phyloP scores from a whole-genome alignment of 192 early-diverging fungal genomes.

The Podila minutissima region DNA sequence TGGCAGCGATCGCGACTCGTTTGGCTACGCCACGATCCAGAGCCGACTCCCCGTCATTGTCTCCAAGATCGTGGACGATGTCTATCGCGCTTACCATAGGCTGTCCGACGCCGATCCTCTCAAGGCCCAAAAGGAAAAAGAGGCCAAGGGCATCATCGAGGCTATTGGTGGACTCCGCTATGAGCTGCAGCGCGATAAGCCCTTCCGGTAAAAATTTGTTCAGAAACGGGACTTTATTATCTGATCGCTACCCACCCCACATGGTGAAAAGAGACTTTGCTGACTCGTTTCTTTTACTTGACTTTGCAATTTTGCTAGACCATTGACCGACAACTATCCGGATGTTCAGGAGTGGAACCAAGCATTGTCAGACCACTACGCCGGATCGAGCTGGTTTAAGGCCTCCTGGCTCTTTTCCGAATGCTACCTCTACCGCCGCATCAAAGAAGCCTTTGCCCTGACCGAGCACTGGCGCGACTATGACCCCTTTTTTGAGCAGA shows the following conservation, averaged over 20 bases:
- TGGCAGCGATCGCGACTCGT: constrained; percentile 69
- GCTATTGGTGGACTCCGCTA: constrained; percentile 74
- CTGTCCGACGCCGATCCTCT: constrained; percentile 24
- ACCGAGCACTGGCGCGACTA: constrained; percentile 69
- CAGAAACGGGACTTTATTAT: too few relatives aligned
- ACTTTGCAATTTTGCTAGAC: constrained; percentile 33
- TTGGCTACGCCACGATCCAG: constrained; percentile 81
- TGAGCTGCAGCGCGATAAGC: constrained; percentile 75
- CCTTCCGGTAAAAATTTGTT: constrained; percentile 48
- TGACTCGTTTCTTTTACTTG: neutral
- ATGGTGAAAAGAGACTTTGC: too few relatives aligned
- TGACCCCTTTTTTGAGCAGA: constrained; percentile 81
- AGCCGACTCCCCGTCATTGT: constrained; percentile 87
- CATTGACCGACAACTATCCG: constrained; percentile 59
- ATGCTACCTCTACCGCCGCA: constrained; percentile 83
- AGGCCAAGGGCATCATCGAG: constrained; percentile 76
- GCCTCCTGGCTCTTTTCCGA: constrained; percentile 87
- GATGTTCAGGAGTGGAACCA: constrained; percentile 77
- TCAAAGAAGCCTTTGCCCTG: constrained; percentile 67
- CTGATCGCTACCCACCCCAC: neutral
- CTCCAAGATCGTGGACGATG: constrained; percentile 78
- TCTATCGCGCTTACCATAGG: constrained; percentile 65
- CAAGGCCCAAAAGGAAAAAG: constrained; percentile 54
- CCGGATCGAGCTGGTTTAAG: constrained; percentile 73
- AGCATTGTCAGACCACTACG: constrained; percentile 63